Evolutionary conservation across 1,284 basidiomycete genomes (phyloP), one percentile per base, ranked within the genome.

Genomic region (Xerocomus minutiporus): DNA sequence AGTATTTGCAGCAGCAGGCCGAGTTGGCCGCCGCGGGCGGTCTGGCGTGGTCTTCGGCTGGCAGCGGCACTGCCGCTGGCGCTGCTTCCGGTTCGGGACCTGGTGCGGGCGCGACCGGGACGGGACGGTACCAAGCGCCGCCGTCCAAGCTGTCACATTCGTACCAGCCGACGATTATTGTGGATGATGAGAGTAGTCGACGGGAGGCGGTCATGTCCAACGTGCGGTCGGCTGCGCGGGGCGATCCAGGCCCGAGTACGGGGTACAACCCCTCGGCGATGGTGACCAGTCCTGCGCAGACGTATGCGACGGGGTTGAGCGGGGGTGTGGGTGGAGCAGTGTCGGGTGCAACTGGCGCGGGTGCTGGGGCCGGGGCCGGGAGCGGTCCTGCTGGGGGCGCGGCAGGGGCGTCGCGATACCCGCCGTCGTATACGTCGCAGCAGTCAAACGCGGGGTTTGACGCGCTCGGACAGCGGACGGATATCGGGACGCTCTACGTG

Each of bases 1-100:
- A 95, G 68, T 90, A 82, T 68, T 70, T 97, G 53, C 91, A 95
- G 62, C 92, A 96, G 67, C 93, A 96, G 67, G 93, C 91, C 1
- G 92, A 95, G 70, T 75, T 92, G 56, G 88, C 84, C 4, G 81
- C 83, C 20, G 72, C 80, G 0, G 78, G 80, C 34, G 83, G 84
- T 2, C 56, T 83, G 45, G 78, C 68, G 57, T 86, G 86, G 86
- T 53, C 62, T 26, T 13, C 51, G 8, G 44, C 46, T 0, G 32
- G 51, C 1, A 34, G 49, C 8, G 46, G 29, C 13, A 20, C 20
- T 20, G 20, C 20, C 20, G 6, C 23, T 11, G 39, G 39, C 4
- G 35, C 46, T 38, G 13, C 43, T 8, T 28, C 43, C 4, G 17
- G 28, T 44, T n/a, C 29, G 6, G 66, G 70, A 6, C 38, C 38